phyloP scores from a whole-genome alignment of 164 flowering plant species.

The Umbilicus rupestris region DNA sequence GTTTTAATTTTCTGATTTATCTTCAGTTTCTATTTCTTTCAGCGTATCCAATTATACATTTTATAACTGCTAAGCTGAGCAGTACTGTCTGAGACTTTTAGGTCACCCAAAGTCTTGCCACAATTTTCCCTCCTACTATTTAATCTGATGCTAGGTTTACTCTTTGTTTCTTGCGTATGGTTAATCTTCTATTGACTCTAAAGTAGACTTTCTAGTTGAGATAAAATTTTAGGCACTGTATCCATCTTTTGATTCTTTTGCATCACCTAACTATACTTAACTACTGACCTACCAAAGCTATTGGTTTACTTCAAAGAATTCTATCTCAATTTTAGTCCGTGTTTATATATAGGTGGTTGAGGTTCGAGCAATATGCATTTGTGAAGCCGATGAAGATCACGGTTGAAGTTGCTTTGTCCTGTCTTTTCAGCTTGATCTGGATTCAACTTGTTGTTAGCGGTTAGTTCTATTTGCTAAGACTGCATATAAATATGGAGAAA shows the following conservation, averaged over 20 bases:
- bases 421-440: conserved; percentile 27
- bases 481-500: background rate
- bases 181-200: background rate
- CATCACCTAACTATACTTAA: background rate
- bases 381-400: conserved; percentile 38
- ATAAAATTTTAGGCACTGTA: background rate
- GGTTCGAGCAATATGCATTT: background rate
- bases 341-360: background rate
- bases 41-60: background rate
- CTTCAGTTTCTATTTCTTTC: background rate
- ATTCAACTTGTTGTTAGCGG: conserved; percentile 45
- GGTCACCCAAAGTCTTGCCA: conserved; percentile 5
- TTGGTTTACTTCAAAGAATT: background rate
- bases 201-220: background rate
- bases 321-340: background rate
- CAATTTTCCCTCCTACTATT: background rate
- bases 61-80: background rate
- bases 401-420: conserved; percentile 25
- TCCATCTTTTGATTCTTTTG: background rate
- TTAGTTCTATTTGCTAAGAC: conserved; percentile 20
- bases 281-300: conserved; percentile 1
- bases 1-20: background rate
- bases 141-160: background rate
- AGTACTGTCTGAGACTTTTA: background rate
- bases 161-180: conserved; percentile 6